Evolutionary conservation across 352 stramenopile species (phyloP), one percentile per base, ranked within the genome.

Genomic region (Proteromonas lacertae): DNA sequence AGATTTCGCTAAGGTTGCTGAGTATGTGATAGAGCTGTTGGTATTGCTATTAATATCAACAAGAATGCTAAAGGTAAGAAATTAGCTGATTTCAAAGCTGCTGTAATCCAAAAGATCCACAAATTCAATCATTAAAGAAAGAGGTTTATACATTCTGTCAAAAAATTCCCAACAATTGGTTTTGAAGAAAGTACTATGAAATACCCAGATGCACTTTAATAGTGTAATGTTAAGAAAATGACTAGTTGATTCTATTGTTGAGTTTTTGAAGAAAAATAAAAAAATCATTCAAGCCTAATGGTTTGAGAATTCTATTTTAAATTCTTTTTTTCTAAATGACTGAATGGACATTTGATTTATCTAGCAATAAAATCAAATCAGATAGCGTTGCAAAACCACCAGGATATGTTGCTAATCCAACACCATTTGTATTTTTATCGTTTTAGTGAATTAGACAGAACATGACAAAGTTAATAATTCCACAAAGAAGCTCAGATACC

Each of bases 141-240:
- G 24, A 65, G 84, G 29, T 79, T 96, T 17, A 73, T 58, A 26
- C 56, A 60, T 18, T 96, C 94, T 53, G 68, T 83, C 40, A 72
- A 69, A 30, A 56, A 68, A 36, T 96, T 93, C 60, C 79, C 82
- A 5, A 90, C 74, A 9, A 69, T 96, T 40, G 80, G 82, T 31
- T 94, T 91, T 46, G 64, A 77, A 40, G 70, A 88, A n/a, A 14
- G 8, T 12, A 9, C 23, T 9, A 9, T 9, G 23, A 26, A n/a
- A n/a, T n/a, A n/a, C n/a, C n/a, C n/a, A n/a, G n/a, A n/a, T n/a
- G n/a, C n/a, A n/a, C n/a, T n/a, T n/a, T n/a, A n/a, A n/a, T n/a
- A n/a, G n/a, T n/a, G n/a, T n/a, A n/a, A n/a, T n/a, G n/a, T n/a
- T n/a, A n/a, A n/a, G n/a, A n/a, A n/a, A n/a, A n/a, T n/a, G n/a